A percentile compares a stretch with the other conserved stretches of the same genome.
phyloP scores from a whole-genome alignment of 768 basidiomycete genomes.

The Mycena alexandri region DNA sequence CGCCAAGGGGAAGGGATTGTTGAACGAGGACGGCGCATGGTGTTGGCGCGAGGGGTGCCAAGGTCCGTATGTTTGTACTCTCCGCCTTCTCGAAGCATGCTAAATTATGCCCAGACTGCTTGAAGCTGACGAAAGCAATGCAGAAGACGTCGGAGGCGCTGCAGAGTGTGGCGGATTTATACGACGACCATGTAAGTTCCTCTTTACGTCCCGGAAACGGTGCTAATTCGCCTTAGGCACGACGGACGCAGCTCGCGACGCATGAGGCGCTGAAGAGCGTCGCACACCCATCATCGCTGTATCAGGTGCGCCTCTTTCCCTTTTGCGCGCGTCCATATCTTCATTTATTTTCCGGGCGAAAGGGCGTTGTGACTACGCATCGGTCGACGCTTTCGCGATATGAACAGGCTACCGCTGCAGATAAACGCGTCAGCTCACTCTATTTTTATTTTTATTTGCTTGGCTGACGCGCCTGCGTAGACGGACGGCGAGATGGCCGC shows the following conservation, averaged over 20 bases:
- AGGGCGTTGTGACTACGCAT: slow-evolving; percentile 85
- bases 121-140: slow-evolving; percentile 82
- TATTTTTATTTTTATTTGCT: not conserved
- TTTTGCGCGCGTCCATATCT: not conserved
- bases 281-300: slow-evolving; percentile 80
- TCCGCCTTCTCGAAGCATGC: too few species aligned
- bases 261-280: slow-evolving; percentile 83
- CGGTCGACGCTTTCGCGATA: slow-evolving; percentile 76
- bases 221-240: slow-evolving; percentile 61
- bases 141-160: slow-evolving; percentile 81
- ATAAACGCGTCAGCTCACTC: slow-evolving; percentile 36
- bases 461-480: slow-evolving; percentile 47
- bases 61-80: slow-evolving; percentile 58
- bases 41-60: slow-evolving; percentile 87
- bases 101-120: slow-evolving; percentile 64
- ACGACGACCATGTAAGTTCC: slow-evolving; percentile 77
- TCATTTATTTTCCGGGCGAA: not conserved
- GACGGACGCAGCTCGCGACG: slow-evolving; percentile 76
- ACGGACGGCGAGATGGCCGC: slow-evolving; percentile 73
- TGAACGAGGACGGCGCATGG: slow-evolving; percentile 85
- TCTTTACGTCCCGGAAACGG: slow-evolving; percentile 5
- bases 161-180: slow-evolving; percentile 81
- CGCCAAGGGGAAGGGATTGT: slow-evolving; percentile 63
- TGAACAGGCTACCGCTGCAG: slow-evolving; percentile 64
- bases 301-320: slow-evolving; percentile 62